phyloP scores from a whole-genome alignment of 768 basidiomycete genomes.

The Suillus brevipes region DNA sequence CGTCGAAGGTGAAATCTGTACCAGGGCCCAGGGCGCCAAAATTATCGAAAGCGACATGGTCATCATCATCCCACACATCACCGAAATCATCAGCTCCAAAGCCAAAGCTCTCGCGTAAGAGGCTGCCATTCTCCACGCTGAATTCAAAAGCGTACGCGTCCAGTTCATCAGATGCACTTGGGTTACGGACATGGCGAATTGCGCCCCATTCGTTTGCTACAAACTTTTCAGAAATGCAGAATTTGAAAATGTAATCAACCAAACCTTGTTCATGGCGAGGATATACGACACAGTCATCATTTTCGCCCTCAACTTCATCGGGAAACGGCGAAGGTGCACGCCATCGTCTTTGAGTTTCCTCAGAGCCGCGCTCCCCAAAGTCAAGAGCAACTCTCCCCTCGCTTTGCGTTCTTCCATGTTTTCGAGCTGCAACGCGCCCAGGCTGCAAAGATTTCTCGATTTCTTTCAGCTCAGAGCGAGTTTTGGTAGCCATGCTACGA shows the following conservation, averaged over 20 bases:
- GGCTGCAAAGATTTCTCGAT: constrained; percentile 16
- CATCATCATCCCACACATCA: constrained; percentile 26
- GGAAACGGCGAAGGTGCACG: constrained; percentile 30
- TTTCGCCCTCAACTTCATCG: constrained; percentile 12
- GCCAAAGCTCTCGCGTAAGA: constrained; percentile 26
- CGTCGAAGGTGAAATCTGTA: constrained; percentile 5
- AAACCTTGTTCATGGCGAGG: constrained; percentile 28
- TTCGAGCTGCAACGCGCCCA: constrained; percentile 29
- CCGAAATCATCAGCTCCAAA: constrained; percentile 10
- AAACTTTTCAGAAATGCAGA: not conserved
- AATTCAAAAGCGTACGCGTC: constrained; percentile 27
- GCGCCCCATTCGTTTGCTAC: constrained; percentile 31
- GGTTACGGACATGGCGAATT: constrained; percentile 20
- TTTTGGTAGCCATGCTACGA: constrained; percentile 23
- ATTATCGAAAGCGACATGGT: constrained; percentile 19
- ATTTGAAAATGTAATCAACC: not conserved
- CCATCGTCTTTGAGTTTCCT: constrained; percentile 22
- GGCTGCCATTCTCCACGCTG: constrained; percentile 24
- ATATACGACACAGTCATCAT: constrained; percentile 29
- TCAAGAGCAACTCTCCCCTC: constrained; percentile 45
- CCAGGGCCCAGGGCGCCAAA: constrained; percentile 13
- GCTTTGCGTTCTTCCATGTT: constrained; percentile 47
- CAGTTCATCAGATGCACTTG: constrained; percentile 12
- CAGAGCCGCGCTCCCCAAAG: constrained; percentile 28
- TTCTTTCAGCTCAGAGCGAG: constrained; percentile 21